A percentile compares a stretch with the other conserved stretches of the same genome.
These are phyloP conservation scores for Pinus tabuliformis DNA, from an alignment of 75 land plant species.

Conservation along the genomic window DNA sequence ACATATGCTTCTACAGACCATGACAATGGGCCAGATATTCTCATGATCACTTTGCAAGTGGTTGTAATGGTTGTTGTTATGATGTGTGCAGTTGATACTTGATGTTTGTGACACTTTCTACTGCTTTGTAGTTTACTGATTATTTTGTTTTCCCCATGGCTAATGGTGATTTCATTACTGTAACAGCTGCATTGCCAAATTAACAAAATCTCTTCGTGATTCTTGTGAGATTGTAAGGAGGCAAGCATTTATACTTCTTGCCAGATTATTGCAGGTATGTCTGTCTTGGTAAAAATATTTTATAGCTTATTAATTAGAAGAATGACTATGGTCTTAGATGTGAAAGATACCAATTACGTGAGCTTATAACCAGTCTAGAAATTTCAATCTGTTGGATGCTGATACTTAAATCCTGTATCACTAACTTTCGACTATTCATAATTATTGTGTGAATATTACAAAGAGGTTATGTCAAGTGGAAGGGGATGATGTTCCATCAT, in stretches of 20 bases:
- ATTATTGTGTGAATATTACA: slow-evolving; percentile 18
- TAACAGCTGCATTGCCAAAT: slow-evolving; percentile 67
- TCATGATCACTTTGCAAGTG: not conserved
- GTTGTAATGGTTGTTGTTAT: not conserved
- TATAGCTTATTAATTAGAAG: not conserved
- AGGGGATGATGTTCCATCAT: slow-evolving; percentile 82
- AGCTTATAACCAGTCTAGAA: too few relatives aligned
- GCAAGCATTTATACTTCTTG: slow-evolving; percentile 83
- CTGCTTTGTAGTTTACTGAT: slow-evolving; percentile 4
- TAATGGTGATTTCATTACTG: not conserved
- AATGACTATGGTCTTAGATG: not conserved
- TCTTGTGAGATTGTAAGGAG: slow-evolving; percentile 87
- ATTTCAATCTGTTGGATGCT: not conserved
- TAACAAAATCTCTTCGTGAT: slow-evolving; percentile 78
- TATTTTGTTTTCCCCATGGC: not conserved
- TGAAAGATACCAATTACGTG: not conserved
- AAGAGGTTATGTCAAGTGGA: slow-evolving; percentile 96
- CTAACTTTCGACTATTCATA: not conserved
- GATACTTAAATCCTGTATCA: not conserved
- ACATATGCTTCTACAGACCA: not conserved
- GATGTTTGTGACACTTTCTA: not conserved
- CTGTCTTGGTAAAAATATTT: not conserved
- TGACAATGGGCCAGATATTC: not conserved
- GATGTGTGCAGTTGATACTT: not conserved
- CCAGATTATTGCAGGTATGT: slow-evolving; percentile 82